Evolutionary conservation across 768 basidiomycete genomes (phyloP).

Genomic region (Mycena rosella): DNA sequence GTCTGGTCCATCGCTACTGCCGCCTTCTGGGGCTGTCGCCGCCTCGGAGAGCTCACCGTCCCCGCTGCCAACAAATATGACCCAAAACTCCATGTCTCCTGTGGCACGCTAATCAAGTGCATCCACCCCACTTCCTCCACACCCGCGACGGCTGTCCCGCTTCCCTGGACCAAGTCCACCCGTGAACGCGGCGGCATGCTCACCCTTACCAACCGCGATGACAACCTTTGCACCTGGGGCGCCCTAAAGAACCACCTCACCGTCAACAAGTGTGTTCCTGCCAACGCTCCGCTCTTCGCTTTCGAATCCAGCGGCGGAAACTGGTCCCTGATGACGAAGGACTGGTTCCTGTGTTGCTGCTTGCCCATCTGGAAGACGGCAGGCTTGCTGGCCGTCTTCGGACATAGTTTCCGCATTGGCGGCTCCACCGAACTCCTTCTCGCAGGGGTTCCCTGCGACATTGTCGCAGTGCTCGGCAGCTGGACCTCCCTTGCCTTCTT

Average conservation of each 20-base stretch:
- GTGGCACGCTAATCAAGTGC: background rate
- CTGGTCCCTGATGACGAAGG: background rate
- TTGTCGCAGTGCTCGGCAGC: background rate
- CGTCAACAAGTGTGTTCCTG: background rate
- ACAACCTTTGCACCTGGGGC: background rate
- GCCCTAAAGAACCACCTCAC: background rate
- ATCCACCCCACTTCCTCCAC: background rate
- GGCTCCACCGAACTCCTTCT: background rate
- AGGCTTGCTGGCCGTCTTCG: background rate
- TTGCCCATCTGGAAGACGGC: background rate
- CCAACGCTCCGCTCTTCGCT: background rate
- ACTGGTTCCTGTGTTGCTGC: background rate
- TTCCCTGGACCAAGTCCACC: background rate
- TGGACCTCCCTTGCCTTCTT: background rate
- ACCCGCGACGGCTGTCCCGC: background rate
- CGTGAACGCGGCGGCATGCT: too few relatives aligned
- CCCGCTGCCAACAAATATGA: background rate
- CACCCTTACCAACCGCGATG: background rate
- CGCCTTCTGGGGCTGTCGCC: background rate
- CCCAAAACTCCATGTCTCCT: background rate
- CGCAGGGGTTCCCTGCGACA: background rate
- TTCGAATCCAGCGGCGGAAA: background rate
- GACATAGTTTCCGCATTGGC: background rate
- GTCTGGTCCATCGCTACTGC: slow-evolving; percentile 49
- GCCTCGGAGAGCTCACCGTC: background rate